Base-by-base conservation (phyloP, 352 stramenopile species). In the Phytophthora pluvialis region DNA sequence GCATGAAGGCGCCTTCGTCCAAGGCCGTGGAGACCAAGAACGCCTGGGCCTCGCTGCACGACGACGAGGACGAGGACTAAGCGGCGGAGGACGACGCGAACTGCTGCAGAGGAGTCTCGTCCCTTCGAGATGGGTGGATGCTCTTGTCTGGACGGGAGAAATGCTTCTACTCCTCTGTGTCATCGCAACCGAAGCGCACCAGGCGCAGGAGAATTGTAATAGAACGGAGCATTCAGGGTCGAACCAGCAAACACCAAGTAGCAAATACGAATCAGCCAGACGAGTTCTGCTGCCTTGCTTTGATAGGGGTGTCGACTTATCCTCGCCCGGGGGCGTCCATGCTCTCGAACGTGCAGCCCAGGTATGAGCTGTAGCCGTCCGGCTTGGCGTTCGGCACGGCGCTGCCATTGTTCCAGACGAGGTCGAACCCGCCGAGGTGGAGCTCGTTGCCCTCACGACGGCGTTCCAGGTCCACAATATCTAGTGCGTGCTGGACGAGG, bases 401-500 rank as follows among this genome's bases (percentile, higher is more conserved):
- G 4, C 10, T 56, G 15, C 52, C 52, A 35, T 89, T 83, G 44
- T 36, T 72, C 67, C 75, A 93, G 59, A 93, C 81, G 32, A 93
- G 75, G 45, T 93, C 83, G 49, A 93, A 93, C 18, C 83, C 83
- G 2, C 83, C 81, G 15, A 93, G 50, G 38, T 87, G 82, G 9
- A 60, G 68, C 50, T 89, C 80, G 2, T 69, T 67, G 2, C 77
- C 82, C 0, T 67, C 66, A 3, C 75, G 77, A 26, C 75, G 65
- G 32, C 57, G 59, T 44, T 96, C 89, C 13, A 98, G 43, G 56
- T 98, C 90, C 12, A 98, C 60, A 10, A 98, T 77, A 57, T 97
- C 84, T 9, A 98, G 66, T 25, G 90, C 85, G 60, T 97, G 83
- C 64, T 93, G 86, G n/a, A 98, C 64, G 48, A 98, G 59, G 33